phyloP scores from a whole-genome alignment of 306 rosid species.

The Acmispon strigosus region DNA sequence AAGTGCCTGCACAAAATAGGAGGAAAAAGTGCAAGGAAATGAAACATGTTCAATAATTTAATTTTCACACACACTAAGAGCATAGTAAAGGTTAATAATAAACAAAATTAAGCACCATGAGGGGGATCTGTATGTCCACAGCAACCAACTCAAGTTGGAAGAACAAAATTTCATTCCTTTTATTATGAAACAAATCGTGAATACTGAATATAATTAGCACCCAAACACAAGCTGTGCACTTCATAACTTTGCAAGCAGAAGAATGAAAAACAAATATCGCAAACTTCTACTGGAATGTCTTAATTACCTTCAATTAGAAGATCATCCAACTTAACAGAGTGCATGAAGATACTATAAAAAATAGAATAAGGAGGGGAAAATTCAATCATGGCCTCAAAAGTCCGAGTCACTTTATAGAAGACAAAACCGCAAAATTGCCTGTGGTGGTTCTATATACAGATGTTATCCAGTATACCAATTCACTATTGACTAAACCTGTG shows the following conservation, averaged over 20 bases:
- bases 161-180: not conserved
- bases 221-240: not conserved
- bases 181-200: slow-evolving; percentile 1
- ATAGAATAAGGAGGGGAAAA: not conserved
- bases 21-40: not conserved
- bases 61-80: not conserved
- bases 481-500: not conserved
- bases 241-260: slow-evolving; percentile 1
- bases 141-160: slow-evolving; percentile 15
- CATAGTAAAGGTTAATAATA: not conserved
- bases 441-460: not conserved
- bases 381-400: not conserved
- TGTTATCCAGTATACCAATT: not conserved
- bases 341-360: not conserved
- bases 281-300: not conserved
- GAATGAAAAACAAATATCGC: not conserved
- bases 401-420: not conserved
- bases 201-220: not conserved
- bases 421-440: not conserved
- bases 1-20: slow-evolving; percentile 58
- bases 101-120: slow-evolving; percentile 2
- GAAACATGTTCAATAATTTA: not conserved
- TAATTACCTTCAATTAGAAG: not conserved
- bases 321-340: not conserved
- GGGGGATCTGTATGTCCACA: not conserved